These are phyloP conservation scores for Sporothrix globosa DNA, from an alignment of 2,329 filamentous ascomycete genomes.

Conservation along the genomic window DNA sequence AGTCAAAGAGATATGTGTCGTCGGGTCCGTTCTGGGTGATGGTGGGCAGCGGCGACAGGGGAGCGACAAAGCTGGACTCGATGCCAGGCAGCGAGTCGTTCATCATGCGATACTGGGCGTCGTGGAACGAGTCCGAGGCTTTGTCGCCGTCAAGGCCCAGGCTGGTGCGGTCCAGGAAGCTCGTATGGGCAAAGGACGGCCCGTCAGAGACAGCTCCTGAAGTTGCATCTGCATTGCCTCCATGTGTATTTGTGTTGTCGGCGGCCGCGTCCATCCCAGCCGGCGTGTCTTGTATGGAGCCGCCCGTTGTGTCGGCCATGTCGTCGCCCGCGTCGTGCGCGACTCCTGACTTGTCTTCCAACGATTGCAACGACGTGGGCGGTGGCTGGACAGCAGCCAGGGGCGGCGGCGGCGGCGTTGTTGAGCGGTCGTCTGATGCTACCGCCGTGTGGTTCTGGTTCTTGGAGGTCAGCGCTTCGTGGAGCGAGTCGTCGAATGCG, in stretches of 20 bases:
- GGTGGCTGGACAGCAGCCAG: background rate
- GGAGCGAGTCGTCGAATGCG: constrained; percentile 20
- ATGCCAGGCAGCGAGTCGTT: constrained; percentile 63
- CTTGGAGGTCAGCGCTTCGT: background rate
- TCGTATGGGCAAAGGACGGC: constrained; percentile 39
- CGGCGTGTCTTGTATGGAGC: background rate
- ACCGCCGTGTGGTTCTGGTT: background rate
- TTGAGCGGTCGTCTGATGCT: background rate
- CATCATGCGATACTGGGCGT: constrained; percentile 58
- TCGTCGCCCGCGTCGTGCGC: background rate
- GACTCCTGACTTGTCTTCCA: background rate
- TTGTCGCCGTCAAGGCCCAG: constrained; percentile 39
- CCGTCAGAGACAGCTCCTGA: background rate
- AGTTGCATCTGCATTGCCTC: background rate
- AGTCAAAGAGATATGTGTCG: constrained; percentile 65
- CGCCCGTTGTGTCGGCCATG: constrained; percentile 6
- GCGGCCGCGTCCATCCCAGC: background rate
- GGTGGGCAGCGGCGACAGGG: constrained; percentile 59
- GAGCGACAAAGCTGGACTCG: constrained; percentile 67
- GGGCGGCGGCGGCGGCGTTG: constrained; percentile 14
- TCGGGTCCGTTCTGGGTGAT: constrained; percentile 54
- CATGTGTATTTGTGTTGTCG: background rate
- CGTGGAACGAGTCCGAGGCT: constrained; percentile 56
- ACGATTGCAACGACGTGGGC: background rate
- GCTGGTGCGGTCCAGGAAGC: constrained; percentile 48